phyloP scores from a whole-genome alignment of 306 rosid species.

The Cotoneaster glaucophyllus region DNA sequence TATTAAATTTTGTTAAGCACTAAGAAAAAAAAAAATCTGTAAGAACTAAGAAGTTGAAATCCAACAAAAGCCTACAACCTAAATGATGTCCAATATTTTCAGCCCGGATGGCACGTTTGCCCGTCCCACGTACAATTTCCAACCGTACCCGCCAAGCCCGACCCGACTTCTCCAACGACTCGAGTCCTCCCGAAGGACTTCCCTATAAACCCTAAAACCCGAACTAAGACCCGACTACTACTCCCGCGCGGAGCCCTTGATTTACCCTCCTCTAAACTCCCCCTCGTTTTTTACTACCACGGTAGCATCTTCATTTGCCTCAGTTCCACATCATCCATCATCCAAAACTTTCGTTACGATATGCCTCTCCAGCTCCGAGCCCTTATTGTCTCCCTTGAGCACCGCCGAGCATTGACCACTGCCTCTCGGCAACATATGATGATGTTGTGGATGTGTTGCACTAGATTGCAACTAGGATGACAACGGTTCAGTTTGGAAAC shows the following conservation, averaged over 20 bases:
- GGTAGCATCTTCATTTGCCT: not conserved
- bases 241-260: not conserved
- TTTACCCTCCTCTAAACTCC: not conserved
- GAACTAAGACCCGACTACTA: not conserved
- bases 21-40: not conserved
- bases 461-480: conserved; percentile 5
- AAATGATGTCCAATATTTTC: not conserved
- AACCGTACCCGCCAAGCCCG: not conserved
- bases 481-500: too few relatives aligned
- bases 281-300: not conserved
- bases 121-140: not conserved
- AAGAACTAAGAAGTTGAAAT: not conserved
- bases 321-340: conserved; percentile 15
- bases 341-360: conserved; percentile 28
- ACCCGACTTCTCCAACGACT: not conserved
- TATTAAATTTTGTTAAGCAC: not conserved
- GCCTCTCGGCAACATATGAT: conserved; percentile 36
- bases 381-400: conserved; percentile 24
- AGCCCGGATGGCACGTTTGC: conserved; percentile 7
- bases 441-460: conserved; percentile 36
- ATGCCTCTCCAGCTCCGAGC: conserved; percentile 17
- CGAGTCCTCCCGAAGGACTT: not conserved
- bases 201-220: not conserved
- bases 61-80: not conserved
- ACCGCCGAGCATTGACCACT: conserved; percentile 29